These are phyloP conservation scores for Sporopachydermia lactativora DNA, from an alignment of 805 yeast genomes.

Conservation along the genomic window DNA sequence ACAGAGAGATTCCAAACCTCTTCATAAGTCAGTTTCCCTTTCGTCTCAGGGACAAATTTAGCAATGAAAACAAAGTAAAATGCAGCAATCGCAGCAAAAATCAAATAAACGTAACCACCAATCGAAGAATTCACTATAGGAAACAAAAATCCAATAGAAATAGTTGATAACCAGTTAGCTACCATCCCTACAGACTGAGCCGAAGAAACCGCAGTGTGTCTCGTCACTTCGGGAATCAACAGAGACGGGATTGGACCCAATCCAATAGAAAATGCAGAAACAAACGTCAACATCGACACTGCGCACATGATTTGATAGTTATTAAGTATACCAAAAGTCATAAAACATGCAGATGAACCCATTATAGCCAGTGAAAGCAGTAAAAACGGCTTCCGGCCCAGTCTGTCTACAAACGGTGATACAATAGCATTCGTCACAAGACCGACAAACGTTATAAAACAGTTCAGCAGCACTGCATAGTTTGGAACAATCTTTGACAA, in stretches of 20 bases:
- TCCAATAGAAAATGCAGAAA: slow-evolving; percentile 80
- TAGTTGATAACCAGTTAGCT: slow-evolving; percentile 85
- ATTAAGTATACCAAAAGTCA: slow-evolving; percentile 51
- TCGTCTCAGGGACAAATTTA: slow-evolving; percentile 58
- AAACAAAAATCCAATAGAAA: slow-evolving; percentile 64
- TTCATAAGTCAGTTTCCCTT: slow-evolving; percentile 42
- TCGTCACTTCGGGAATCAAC: slow-evolving; percentile 79
- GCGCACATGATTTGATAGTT: slow-evolving; percentile 37
- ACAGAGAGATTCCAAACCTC: slow-evolving; percentile 48
- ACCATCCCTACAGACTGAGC: slow-evolving; percentile 92
- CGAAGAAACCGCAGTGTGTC: slow-evolving; percentile 57
- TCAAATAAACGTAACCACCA: slow-evolving; percentile 68
- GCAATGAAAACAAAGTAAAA: slow-evolving; percentile 33
- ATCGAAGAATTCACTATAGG: slow-evolving; percentile 52
- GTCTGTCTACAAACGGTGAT: slow-evolving; percentile 59
- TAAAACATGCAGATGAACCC: slow-evolving; percentile 47
- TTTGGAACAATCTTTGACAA: slow-evolving; percentile 59
- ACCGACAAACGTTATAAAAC: slow-evolving; percentile 63
- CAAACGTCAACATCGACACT: slow-evolving; percentile 54
- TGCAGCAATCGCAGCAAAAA: slow-evolving; percentile 50
- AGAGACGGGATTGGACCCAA: slow-evolving; percentile 93
- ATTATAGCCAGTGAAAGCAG: slow-evolving; percentile 51
- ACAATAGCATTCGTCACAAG: slow-evolving; percentile 59
- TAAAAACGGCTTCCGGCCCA: slow-evolving; percentile 67
- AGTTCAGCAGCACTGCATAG: slow-evolving; percentile 57